Conservation (phyloP, 1,139 yeast species). For the Ashbya aceris region DNA sequence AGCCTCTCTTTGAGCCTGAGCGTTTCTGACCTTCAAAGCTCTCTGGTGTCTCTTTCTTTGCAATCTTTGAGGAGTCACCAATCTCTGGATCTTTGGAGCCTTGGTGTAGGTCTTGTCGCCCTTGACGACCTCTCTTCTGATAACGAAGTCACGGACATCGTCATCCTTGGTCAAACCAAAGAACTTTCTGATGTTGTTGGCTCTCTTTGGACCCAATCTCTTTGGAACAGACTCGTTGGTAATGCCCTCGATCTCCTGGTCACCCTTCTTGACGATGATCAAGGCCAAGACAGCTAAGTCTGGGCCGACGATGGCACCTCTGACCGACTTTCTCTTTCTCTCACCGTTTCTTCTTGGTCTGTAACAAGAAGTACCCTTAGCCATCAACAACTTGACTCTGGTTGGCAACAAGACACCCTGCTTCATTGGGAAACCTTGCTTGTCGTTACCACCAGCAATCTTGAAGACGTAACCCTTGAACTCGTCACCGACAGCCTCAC, state of each 20-base stretch:
- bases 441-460: conserved; percentile 99
- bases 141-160: conserved; percentile 89
- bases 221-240: conserved; percentile 93
- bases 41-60: conserved; percentile 98
- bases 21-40: conserved; percentile 90
- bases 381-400: conserved; percentile 93
- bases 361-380: conserved; percentile 97
- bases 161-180: conserved; percentile 97
- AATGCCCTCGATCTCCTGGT: conserved; percentile 87
- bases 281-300: conserved; percentile 94
- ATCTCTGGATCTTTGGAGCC: conserved; percentile 99
- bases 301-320: conserved; percentile 98
- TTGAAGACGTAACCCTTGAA: conserved; percentile 99
- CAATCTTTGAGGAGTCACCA: conserved; percentile 97
- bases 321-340: conserved; percentile 99
- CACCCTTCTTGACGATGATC: conserved; percentile 96
- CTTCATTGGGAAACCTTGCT: conserved; percentile 99
- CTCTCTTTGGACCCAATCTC: conserved; percentile 99
- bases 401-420: conserved; percentile 99
- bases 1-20: conserved; percentile 99
- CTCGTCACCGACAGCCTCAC: conserved; percentile 97
- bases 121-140: conserved; percentile 97
- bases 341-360: conserved; percentile 99
- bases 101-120: conserved; percentile 98
- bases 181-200: conserved; percentile 99